Conservation (phyloP, 331 rosid species). For the Cydonia oblonga region DNA sequence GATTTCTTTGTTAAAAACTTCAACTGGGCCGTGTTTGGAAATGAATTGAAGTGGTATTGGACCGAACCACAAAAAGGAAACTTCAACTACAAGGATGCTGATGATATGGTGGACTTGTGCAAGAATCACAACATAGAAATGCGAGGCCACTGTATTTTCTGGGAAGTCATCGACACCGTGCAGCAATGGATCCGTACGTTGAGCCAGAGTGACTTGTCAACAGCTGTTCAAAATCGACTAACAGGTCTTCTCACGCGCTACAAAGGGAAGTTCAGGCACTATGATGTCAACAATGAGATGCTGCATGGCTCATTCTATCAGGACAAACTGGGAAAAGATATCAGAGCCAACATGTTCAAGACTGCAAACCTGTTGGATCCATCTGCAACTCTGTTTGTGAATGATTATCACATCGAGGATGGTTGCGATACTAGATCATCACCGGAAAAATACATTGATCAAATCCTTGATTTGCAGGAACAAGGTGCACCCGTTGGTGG, state of each 20-base stretch:
- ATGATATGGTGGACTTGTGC: constrained; percentile 68
- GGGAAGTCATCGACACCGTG: constrained; percentile 75
- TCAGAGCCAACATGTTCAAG: constrained; percentile 85
- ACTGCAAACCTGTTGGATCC: constrained; percentile 61
- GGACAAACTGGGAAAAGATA: constrained; percentile 62
- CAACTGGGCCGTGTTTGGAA: constrained; percentile 98
- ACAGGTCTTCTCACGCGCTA: constrained; percentile 57
- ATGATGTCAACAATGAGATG: constrained; percentile 96
- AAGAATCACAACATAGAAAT: constrained; percentile 51
- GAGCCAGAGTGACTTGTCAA: constrained; percentile 48
- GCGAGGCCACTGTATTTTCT: constrained; percentile 92
- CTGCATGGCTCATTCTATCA: constrained; percentile 89
- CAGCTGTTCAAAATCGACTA: constrained; percentile 72
- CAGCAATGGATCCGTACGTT: constrained; percentile 73
- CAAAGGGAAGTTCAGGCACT: constrained; percentile 80
- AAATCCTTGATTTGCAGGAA: constrained; percentile 55
- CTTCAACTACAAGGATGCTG: constrained; percentile 78
- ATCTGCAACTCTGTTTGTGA: constrained; percentile 61
- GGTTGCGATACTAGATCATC: constrained; percentile 68
- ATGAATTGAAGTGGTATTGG: constrained; percentile 98
- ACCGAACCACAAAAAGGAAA: constrained; percentile 79
- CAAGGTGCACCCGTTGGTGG: constrained; percentile 90
- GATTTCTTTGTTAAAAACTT: constrained; percentile 69
- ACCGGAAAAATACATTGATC: constrained; percentile 75
- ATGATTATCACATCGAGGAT: constrained; percentile 90